Percentiles rank a stretch among this genome's conserved stretches.
Conservation (phyloP, 805 yeast species). For the Hanseniaspora valbyensis region DNA sequence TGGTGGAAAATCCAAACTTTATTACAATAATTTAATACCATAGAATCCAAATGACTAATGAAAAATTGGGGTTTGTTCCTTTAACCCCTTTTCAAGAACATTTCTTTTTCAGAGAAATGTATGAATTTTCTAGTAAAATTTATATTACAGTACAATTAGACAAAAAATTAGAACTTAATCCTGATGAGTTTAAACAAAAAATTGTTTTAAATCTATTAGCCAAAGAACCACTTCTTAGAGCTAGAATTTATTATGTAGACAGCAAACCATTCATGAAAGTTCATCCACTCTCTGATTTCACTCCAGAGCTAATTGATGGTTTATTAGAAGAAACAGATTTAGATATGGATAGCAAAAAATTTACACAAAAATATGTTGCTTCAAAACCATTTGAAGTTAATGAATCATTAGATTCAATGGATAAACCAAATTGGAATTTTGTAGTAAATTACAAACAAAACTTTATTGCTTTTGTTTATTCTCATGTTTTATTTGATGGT, state of each 20-base stretch:
- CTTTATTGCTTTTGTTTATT: slow-evolving; percentile 4
- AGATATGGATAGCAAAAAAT: background rate
- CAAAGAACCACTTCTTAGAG: slow-evolving; percentile 6
- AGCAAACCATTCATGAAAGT: background rate
- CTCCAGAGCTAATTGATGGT: background rate
- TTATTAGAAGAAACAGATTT: background rate
- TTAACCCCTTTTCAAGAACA: background rate
- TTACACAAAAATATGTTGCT: background rate
- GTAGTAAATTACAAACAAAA: slow-evolving; percentile 1
- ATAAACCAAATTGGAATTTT: slow-evolving; percentile 2
- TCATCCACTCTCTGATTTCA: background rate
- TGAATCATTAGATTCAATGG: background rate
- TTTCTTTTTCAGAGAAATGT: slow-evolving; percentile 9
- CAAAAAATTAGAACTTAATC: background rate
- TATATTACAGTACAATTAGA: slow-evolving; percentile 2
- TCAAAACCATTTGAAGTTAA: background rate
- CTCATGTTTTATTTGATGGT: slow-evolving; percentile 14
- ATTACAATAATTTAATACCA: too few species aligned
- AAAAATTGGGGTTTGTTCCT: background rate
- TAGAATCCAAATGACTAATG: too few species aligned
- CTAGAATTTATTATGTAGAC: background rate
- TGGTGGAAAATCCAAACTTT: background rate
- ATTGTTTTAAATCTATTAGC: background rate
- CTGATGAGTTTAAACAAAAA: background rate
- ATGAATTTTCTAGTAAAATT: slow-evolving; percentile 1